phyloP scores from a whole-genome alignment of 2,329 filamentous ascomycete species.

The Aureobasidium sp. region DNA sequence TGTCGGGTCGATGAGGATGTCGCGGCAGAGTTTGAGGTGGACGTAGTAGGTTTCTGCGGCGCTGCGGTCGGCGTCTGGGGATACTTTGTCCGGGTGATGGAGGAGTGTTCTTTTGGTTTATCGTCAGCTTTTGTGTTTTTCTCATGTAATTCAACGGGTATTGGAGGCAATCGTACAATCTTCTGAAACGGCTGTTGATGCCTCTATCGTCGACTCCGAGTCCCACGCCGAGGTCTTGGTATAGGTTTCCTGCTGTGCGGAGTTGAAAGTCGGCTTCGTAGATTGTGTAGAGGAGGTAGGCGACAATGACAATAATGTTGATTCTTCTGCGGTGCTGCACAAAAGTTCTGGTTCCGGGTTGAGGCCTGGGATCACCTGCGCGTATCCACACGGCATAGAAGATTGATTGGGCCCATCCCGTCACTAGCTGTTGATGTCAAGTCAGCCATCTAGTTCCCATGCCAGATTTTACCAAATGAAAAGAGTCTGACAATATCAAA shows the following conservation, averaged over 20 bases:
- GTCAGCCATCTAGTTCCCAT: neutral
- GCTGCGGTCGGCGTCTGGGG: conserved; percentile 33
- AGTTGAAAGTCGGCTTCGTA: conserved; percentile 86
- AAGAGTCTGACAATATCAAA: neutral
- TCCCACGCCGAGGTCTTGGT: conserved; percentile 66
- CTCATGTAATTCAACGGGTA: too few species aligned
- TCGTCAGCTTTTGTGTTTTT: neutral
- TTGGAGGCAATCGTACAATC: conserved; percentile 53
- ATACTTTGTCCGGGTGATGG: conserved; percentile 78
- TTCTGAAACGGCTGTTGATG: conserved; percentile 78
- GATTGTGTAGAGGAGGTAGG: conserved; percentile 85
- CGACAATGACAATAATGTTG: conserved; percentile 71
- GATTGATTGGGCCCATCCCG: conserved; percentile 67
- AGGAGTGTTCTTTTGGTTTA: conserved; percentile 42
- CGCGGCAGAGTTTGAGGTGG: conserved; percentile 73
- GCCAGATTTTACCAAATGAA: neutral
- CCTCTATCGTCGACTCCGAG: conserved; percentile 63
- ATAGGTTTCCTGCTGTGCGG: conserved; percentile 66
- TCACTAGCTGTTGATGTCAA: conserved; percentile 55
- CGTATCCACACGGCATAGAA: conserved; percentile 87
- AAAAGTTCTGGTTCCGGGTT: conserved; percentile 61
- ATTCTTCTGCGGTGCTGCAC: conserved; percentile 72
- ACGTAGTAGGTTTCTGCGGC: conserved; percentile 59
- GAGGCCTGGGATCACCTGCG: conserved; percentile 73
- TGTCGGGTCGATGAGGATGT: conserved; percentile 70